These are phyloP conservation scores for Exophiala sp. DNA, from an alignment of 2,329 filamentous ascomycete species.

Conservation along the genomic window DNA sequence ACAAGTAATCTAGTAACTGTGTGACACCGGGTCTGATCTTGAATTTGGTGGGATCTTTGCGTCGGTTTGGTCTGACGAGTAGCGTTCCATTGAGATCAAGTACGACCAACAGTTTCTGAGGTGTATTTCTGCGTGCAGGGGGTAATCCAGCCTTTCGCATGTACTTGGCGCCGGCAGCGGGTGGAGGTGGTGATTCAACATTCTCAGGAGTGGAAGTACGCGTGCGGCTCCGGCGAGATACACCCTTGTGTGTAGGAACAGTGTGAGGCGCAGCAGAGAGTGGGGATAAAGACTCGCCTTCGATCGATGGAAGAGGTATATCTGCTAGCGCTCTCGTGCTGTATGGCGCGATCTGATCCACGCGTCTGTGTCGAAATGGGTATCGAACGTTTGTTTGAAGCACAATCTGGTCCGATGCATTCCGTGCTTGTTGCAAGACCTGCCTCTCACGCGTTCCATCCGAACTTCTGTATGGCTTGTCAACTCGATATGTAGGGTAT, in stretches of 20 bases:
- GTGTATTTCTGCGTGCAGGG: slow-evolving; percentile 40
- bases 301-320: slow-evolving; percentile 14
- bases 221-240: not conserved
- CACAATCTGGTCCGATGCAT: not conserved
- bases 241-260: slow-evolving; percentile 4
- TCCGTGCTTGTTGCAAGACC: slow-evolving; percentile 11
- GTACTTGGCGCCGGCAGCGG: slow-evolving; percentile 57
- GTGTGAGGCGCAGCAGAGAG: not conserved
- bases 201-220: slow-evolving; percentile 1
- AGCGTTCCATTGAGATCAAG: slow-evolving; percentile 93
- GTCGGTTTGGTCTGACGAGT: slow-evolving; percentile 58
- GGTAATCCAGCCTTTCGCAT: slow-evolving; percentile 48
- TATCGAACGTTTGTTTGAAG: slow-evolving; percentile 6
- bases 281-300: not conserved
- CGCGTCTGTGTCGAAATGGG: slow-evolving; percentile 8
- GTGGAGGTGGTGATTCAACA: slow-evolving; percentile 38
- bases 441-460: slow-evolving; percentile 16
- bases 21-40: slow-evolving; percentile 61
- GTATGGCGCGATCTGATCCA: slow-evolving; percentile 12
- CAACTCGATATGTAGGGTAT: slow-evolving; percentile 28
- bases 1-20: slow-evolving; percentile 66
- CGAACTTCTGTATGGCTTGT: slow-evolving; percentile 26
- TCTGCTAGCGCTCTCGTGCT: slow-evolving; percentile 8
- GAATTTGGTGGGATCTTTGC: slow-evolving; percentile 49
- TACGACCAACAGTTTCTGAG: slow-evolving; percentile 68